These are phyloP conservation scores for Leccinum ochraceum DNA, from an alignment of 768 basidiomycete genomes.

Conservation along the genomic window DNA sequence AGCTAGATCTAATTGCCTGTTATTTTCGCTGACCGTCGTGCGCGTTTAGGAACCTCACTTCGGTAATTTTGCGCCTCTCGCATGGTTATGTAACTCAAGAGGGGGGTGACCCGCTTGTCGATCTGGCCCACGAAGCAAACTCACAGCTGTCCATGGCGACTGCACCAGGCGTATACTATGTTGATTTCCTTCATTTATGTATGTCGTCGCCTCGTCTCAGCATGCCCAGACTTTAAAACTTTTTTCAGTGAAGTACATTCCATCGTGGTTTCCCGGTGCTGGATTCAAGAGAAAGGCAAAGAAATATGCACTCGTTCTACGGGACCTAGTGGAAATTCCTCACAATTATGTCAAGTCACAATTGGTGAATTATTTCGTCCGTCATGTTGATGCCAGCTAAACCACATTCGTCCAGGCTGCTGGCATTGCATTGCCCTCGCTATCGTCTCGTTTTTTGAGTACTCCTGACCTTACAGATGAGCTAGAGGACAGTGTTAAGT, in stretches of 20 bases:
- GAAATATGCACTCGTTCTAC: slow-evolving; percentile 10
- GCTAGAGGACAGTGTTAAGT: no score
- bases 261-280: slow-evolving; percentile 25
- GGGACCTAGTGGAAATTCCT: slow-evolving; percentile 11
- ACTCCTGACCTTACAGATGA: no score
- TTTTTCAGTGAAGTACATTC: slow-evolving; percentile 26
- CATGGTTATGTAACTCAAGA: slow-evolving; percentile 43
- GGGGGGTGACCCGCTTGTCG: slow-evolving; percentile 39
- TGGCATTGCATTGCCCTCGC: no score
- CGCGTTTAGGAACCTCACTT: slow-evolving; percentile 9
- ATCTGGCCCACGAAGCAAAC: slow-evolving; percentile 29
- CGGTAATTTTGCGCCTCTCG: slow-evolving; percentile 37
- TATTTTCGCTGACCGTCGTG: not conserved
- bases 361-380: slow-evolving; percentile 9
- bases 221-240: not conserved
- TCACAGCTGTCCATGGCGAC: slow-evolving; percentile 19
- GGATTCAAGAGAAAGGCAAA: slow-evolving; percentile 19
- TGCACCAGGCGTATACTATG: slow-evolving; percentile 6
- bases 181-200: slow-evolving; percentile 24
- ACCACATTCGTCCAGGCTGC: no score
- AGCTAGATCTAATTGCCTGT: not conserved
- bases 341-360: slow-evolving; percentile 17
- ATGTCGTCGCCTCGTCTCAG: not conserved
- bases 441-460: no score
- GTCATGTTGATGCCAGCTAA: not conserved